A percentile compares a stretch with the other conserved stretches of the same genome.
Evolutionary conservation across 1,139 yeast species (phyloP).

Genomic region (Arxiozyma bovina): DNA sequence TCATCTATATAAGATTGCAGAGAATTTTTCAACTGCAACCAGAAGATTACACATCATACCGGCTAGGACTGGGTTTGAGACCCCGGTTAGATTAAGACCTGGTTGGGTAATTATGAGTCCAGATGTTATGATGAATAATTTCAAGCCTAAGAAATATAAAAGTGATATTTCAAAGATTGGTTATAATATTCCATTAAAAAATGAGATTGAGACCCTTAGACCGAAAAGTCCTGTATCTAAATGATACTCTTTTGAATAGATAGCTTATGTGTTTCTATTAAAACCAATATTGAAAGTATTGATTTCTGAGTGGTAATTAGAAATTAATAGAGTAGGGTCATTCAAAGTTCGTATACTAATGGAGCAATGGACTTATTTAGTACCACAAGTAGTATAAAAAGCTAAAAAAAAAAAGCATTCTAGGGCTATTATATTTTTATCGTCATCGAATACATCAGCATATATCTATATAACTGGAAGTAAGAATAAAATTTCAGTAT

Average conservation of each 20-base stretch:
- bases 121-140: slow-evolving; percentile 66
- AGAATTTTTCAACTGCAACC: slow-evolving; percentile 75
- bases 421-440: too few relatives aligned
- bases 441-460: background rate
- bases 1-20: slow-evolving; percentile 73
- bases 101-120: slow-evolving; percentile 94
- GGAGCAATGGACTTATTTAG: background rate
- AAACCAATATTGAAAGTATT: background rate
- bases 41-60: slow-evolving; percentile 82
- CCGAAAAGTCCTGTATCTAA: slow-evolving; percentile 66
- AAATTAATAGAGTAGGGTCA: background rate
- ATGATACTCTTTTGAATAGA: slow-evolving; percentile 1
- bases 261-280: too few relatives aligned
- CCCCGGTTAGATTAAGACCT: slow-evolving; percentile 62
- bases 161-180: slow-evolving; percentile 39
- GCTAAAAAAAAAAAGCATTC: background rate
- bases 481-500: background rate
- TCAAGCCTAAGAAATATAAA: slow-evolving; percentile 41
- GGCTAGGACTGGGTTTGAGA: slow-evolving; percentile 48
- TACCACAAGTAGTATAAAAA: background rate
- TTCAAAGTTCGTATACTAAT: background rate
- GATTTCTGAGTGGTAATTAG: too few relatives aligned
- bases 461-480: background rate
- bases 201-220: slow-evolving; percentile 68
- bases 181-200: slow-evolving; percentile 50